Evolutionary conservation across 805 yeast species (phyloP).

Genomic region (Metschnikowia lunata): DNA sequence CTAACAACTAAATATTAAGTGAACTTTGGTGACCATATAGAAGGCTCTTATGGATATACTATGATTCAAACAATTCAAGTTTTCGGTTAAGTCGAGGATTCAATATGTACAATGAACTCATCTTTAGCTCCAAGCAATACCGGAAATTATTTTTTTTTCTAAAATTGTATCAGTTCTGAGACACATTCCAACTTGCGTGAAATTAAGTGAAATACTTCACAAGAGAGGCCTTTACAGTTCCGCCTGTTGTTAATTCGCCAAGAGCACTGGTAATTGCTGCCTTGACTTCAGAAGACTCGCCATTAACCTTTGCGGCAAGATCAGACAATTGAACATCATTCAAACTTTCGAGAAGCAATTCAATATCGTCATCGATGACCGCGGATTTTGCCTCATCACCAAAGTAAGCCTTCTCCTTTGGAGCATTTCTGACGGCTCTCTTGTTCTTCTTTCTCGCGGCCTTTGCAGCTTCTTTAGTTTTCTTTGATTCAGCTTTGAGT

Average conservation of each 20-base stretch:
- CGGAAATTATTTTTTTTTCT: too few species aligned
- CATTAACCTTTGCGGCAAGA: conserved; percentile 64
- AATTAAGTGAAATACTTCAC: conserved; percentile 46
- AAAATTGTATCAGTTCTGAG: too few species aligned
- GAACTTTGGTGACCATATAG: neutral
- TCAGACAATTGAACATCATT: conserved; percentile 74
- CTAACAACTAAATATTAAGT: neutral
- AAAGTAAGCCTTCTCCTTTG: conserved; percentile 80
- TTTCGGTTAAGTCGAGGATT: too few species aligned
- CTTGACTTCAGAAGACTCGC: conserved; percentile 56
- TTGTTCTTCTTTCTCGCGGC: conserved; percentile 97
- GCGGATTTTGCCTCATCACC: conserved; percentile 70
- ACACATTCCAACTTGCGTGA: too few species aligned
- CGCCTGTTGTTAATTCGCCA: conserved; percentile 47
- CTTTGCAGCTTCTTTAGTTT: conserved; percentile 93
- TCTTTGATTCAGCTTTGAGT: conserved; percentile 60
- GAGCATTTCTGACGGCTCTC: conserved; percentile 77
- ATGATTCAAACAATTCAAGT: too few species aligned
- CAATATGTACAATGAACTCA: too few species aligned
- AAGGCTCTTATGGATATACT: too few species aligned
- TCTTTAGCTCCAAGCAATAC: too few species aligned
- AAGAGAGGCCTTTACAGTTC: conserved; percentile 49
- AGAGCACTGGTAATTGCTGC: conserved; percentile 53
- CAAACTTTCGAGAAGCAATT: conserved; percentile 69
- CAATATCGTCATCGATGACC: conserved; percentile 74